Evolutionary conservation across 495 filamentous ascomycete genomes (phyloP), one percentile per base, ranked within the genome.

Genomic region (Podospora pseudocomata): DNA sequence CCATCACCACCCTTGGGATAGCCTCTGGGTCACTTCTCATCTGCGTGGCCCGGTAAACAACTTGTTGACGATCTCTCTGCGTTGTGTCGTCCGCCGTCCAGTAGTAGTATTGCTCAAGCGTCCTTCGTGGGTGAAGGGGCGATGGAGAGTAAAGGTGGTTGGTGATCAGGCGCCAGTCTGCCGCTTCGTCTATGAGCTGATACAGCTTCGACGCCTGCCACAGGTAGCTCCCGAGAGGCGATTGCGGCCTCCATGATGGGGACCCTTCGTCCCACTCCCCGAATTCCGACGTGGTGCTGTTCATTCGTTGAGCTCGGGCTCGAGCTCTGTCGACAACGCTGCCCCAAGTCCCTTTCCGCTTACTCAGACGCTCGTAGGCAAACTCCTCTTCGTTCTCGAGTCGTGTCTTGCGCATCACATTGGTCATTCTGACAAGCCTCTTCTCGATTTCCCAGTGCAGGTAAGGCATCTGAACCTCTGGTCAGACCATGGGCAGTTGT

Each of bases 1-100:
- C 89, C 89, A 91, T 92, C 70, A 91, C 84, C 13, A 91, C 84
- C 65, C 90, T 86, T 0, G 87, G 84, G n/a, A 89, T 73, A 5
- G 71, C 69, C 55, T 73, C 71, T 5, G 66, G 66, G 26, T 73
- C 71, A 28, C 68, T 73, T 60, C 67, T 61, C 68, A 68, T 64
- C 53, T 67, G 30, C 4, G 71, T 73, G 4, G 65, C 71, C 28
- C 71, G 68, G 56, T 71, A 73, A 1, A 73, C 68, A 2, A 73
- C 71, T 55, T 73, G 71, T 26, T 73, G 71, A 18, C 71, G 68
- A 27, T 73, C 71, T 26, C 71, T 39, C 4, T 71, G 62, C 26
- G 64, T 68, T 15, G 71, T 73, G 19, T 73, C 71, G 2, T 71
- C 71, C 3, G 65, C 62, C 5, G 71, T 73, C 71, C 71, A 73